Evolutionary conservation across 257 asterid genomes (phyloP).

Genomic region (Avicennia marina): DNA sequence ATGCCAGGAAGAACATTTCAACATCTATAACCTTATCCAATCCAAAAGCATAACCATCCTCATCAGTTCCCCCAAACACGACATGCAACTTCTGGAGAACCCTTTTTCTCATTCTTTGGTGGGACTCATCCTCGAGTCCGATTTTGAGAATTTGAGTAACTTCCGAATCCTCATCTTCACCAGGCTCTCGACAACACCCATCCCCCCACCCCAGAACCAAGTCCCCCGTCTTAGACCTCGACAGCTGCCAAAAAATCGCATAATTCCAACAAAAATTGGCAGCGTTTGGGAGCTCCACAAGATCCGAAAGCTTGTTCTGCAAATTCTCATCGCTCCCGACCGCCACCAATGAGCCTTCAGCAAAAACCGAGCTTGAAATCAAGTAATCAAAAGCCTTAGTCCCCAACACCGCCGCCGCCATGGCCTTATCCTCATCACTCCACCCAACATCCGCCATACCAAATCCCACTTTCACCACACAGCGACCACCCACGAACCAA

Average conservation of each 20-base stretch:
- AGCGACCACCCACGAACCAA: too few relatives aligned
- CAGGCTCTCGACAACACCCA: slow-evolving; percentile 94
- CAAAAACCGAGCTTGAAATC: slow-evolving; percentile 61
- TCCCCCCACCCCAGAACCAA: slow-evolving; percentile 98
- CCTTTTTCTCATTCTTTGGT: slow-evolving; percentile 85
- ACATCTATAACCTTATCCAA: slow-evolving; percentile 91
- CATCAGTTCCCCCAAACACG: slow-evolving; percentile 75
- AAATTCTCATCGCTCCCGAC: slow-evolving; percentile 73
- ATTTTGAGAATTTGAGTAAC: slow-evolving; percentile 41
- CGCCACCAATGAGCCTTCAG: slow-evolving; percentile 74
- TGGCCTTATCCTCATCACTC: slow-evolving; percentile 74
- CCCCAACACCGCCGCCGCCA: slow-evolving; percentile 73
- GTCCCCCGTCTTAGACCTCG: slow-evolving; percentile 81
- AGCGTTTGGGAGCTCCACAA: slow-evolving; percentile 63
- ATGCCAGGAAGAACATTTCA: slow-evolving; percentile 92
- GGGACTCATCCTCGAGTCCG: slow-evolving; percentile 61
- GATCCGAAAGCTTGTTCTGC: slow-evolving; percentile 92
- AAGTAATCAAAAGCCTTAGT: slow-evolving; percentile 79
- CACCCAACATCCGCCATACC: slow-evolving; percentile 58
- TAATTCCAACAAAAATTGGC: slow-evolving; percentile 80
- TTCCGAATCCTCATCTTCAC: slow-evolving; percentile 62
- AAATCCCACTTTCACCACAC: slow-evolving; percentile 19
- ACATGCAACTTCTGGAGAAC: slow-evolving; percentile 73
- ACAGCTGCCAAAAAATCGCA: slow-evolving; percentile 30
- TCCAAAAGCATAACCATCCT: slow-evolving; percentile 78